Base-by-base conservation (phyloP, 192 early-diverging fungal species). In the Backusella tarrabulga region DNA sequence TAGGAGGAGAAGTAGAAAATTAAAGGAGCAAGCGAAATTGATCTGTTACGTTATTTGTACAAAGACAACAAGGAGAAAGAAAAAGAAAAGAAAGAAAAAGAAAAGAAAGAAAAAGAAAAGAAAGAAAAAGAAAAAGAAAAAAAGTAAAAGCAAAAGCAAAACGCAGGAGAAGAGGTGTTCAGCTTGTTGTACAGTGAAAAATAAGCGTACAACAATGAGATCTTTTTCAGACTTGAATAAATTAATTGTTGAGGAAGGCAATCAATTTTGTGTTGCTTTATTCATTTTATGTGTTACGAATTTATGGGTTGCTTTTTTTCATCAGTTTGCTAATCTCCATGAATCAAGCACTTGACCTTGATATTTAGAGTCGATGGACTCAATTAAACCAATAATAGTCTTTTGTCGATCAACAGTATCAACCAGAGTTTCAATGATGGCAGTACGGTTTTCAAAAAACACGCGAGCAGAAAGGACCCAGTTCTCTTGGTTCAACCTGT, bases 391-490 rank as follows among this genome's bases (percentile, higher is more conserved):
- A 12, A 68, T 8, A 5, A 78, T 23, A 9, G 29, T 11, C 21
- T 52, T 70, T 26, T 41, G 34, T 21, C n/a, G 40, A 7, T 34
- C 34, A 35, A n/a, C 36, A 4, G 15, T 38, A 12, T 36, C 21
- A 34, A 29, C 12, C 2, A 36, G 17, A 34, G 71, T 41, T 26
- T 41, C 19, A 7, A 82, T 74, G 5, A 82, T 80, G 19, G 83
- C 71, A 71, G 77, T 66, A 32, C 56, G 63, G 75, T 87, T 84
- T 6, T 72, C 67, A 68, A 85, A 87, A 35, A 81, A 87, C 14
- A 88, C 78, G 6, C 76, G 84, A 32, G 77, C 84, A 46, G 75
- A 66, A 4, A 72, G 74, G 7, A 89, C 72, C 6, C 67, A 69
- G 2, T 66, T 56, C 36, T 72, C 52, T 12, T 34, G 42, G 38